A percentile compares a stretch with the other conserved stretches of the same genome.
These are phyloP conservation scores for Saturnispora kantuleensis DNA, from an alignment of 805 yeast species.

Conservation along the genomic window DNA sequence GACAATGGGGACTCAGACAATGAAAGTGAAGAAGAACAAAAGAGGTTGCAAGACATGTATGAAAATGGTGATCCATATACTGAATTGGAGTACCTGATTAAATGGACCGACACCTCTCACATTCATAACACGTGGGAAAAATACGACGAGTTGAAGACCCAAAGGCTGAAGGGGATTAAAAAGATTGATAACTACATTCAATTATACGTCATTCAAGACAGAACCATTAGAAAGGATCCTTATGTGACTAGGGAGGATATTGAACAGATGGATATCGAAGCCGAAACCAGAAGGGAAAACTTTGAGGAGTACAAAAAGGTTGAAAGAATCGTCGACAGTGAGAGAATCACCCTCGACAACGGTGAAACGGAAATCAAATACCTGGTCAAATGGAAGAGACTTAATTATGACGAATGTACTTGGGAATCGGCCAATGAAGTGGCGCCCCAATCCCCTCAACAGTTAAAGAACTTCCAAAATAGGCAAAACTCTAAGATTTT, in stretches of 20 bases:
- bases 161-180: conserved; percentile 60
- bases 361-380: conserved; percentile 67
- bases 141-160: conserved; percentile 39
- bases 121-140: conserved; percentile 93
- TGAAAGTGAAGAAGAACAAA: conserved; percentile 24
- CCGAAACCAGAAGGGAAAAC: conserved; percentile 76
- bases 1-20: conserved; percentile 20
- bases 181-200: conserved; percentile 85
- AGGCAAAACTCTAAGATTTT: conserved; percentile 75
- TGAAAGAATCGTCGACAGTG: conserved; percentile 83
- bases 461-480: conserved; percentile 74
- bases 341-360: conserved; percentile 52
- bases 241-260: conserved; percentile 81
- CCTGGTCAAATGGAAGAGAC: conserved; percentile 86
- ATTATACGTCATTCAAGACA: conserved; percentile 62
- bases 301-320: conserved; percentile 74
- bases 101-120: conserved; percentile 85
- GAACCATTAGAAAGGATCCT: conserved; percentile 70
- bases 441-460: conserved; percentile 73
- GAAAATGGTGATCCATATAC: conserved; percentile 39
- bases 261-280: conserved; percentile 87
- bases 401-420: conserved; percentile 90
- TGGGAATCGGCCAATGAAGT: conserved; percentile 93
- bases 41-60: conserved; percentile 13
- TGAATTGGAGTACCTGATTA: conserved; percentile 53